These are phyloP conservation scores for Alternaria gaisen DNA, from an alignment of 2,329 filamentous ascomycete genomes.

Conservation along the genomic window DNA sequence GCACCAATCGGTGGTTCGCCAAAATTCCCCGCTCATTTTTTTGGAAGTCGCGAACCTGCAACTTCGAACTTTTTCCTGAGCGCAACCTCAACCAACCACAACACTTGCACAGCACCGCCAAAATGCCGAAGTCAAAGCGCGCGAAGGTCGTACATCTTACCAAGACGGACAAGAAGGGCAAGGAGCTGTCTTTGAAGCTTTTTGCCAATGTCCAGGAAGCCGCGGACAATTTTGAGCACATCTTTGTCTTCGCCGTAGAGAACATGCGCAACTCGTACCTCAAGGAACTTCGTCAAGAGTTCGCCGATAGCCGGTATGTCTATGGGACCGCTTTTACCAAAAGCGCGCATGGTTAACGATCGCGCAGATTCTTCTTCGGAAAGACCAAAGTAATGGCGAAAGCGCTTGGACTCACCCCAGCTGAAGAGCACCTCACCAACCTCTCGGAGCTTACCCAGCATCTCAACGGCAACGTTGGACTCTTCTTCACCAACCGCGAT, in stretches of 20 bases:
- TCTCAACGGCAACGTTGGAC: slow-evolving; percentile 83
- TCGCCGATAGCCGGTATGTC: slow-evolving; percentile 80
- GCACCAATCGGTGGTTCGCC: slow-evolving; percentile 42
- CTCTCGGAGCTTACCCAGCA: slow-evolving; percentile 74
- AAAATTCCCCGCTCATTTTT: slow-evolving; percentile 45
- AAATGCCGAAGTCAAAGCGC: slow-evolving; percentile 97
- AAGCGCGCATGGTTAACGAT: slow-evolving; percentile 11
- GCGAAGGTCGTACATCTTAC: slow-evolving; percentile 88
- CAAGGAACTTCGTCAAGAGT: slow-evolving; percentile 86
- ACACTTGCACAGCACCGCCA: slow-evolving; percentile 42
- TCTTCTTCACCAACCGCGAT: slow-evolving; percentile 86
- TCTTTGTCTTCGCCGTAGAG: slow-evolving; percentile 92
- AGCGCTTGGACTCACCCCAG: slow-evolving; percentile 80
- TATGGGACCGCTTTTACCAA: not conserved
- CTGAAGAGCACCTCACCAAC: slow-evolving; percentile 82
- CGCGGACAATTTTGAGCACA: slow-evolving; percentile 84
- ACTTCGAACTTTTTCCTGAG: slow-evolving; percentile 38
- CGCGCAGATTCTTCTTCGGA: slow-evolving; percentile 87
- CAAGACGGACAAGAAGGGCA: slow-evolving; percentile 92
- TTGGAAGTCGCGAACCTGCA: slow-evolving; percentile 24
- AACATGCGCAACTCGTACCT: slow-evolving; percentile 99
- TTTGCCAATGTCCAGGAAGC: slow-evolving; percentile 88
- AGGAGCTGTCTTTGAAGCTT: slow-evolving; percentile 85
- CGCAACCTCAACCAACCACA: slow-evolving; percentile 20
- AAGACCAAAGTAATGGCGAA: slow-evolving; percentile 99